These are phyloP conservation scores for Aspergillus piperis DNA, from an alignment of 2,329 filamentous ascomycete species.

Conservation along the genomic window DNA sequence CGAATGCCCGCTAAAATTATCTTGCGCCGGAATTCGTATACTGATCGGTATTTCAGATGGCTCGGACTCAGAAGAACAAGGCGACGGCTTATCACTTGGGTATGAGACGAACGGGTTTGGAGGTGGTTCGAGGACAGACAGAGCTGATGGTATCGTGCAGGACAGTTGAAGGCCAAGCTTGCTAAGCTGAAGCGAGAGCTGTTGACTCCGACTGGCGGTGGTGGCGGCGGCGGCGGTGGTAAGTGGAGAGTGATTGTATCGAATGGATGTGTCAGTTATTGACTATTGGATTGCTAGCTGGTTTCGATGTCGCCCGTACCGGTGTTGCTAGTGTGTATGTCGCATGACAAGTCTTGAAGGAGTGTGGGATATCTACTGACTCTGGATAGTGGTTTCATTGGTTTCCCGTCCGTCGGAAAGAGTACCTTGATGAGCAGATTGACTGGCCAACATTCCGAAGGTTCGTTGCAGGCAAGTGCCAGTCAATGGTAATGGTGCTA, in stretches of 20 bases:
- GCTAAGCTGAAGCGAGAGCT: slow-evolving; percentile 97
- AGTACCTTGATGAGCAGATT: slow-evolving; percentile 94
- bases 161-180: slow-evolving; percentile 94
- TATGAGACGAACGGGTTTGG: slow-evolving; percentile 27
- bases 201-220: slow-evolving; percentile 75
- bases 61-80: slow-evolving; percentile 96
- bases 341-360: not conserved
- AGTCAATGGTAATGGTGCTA: slow-evolving; percentile 18
- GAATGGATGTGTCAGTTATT: slow-evolving; percentile 7
- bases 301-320: slow-evolving; percentile 96
- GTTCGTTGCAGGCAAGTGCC: slow-evolving; percentile 32
- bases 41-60: slow-evolving; percentile 65
- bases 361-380: slow-evolving; percentile 17
- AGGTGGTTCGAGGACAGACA: slow-evolving; percentile 7
- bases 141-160: slow-evolving; percentile 39
- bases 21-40: slow-evolving; percentile 7
- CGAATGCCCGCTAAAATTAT: slow-evolving; percentile 2
- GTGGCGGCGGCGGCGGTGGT: slow-evolving; percentile 72
- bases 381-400: slow-evolving; percentile 73
- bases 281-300: slow-evolving; percentile 51
- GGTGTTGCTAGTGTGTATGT: slow-evolving; percentile 86
- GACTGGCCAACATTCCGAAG: slow-evolving; percentile 94
- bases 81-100: slow-evolving; percentile 90
- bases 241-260: slow-evolving; percentile 16
- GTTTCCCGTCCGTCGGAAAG: slow-evolving; percentile 97